These are phyloP conservation scores for Hsuehochloa calcarea DNA, from an alignment of 176 grass and related monocot genomes.

Conservation along the genomic window DNA sequence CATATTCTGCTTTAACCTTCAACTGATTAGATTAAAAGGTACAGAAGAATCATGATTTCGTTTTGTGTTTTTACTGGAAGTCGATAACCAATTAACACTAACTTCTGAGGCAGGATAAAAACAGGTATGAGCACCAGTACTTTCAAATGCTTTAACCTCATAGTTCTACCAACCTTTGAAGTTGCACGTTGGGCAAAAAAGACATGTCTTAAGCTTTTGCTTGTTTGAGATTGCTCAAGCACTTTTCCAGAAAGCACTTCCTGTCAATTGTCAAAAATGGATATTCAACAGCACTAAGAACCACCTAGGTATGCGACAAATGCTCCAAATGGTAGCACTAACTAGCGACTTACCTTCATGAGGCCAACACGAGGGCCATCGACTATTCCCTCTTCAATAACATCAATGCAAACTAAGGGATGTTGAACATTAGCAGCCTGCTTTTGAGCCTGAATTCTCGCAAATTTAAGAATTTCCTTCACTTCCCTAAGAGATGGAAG, in stretches of 20 bases:
- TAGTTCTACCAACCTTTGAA: conserved; percentile 65
- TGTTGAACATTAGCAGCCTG: conserved; percentile 53
- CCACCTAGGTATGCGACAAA: neutral
- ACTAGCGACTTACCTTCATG: conserved; percentile 58
- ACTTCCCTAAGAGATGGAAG: conserved; percentile 52
- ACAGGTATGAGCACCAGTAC: neutral
- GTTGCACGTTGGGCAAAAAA: conserved; percentile 86
- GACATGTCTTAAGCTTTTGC: conserved; percentile 78
- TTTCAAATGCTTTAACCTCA: neutral
- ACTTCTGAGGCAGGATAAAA: neutral
- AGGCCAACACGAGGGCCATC: conserved; percentile 66
- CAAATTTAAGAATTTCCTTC: conserved; percentile 57
- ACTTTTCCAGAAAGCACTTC: conserved; percentile 49
- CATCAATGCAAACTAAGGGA: conserved; percentile 72
- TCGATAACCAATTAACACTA: conserved; percentile 15
- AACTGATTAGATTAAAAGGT: neutral
- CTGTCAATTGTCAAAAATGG: conserved; percentile 44
- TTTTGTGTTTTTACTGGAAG: neutral
- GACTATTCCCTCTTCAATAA: conserved; percentile 83
- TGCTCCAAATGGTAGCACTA: conserved; percentile 10
- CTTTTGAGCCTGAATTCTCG: conserved; percentile 61
- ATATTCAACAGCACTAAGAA: conserved; percentile 21
- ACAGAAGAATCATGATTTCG: neutral
- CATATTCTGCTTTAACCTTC: neutral
- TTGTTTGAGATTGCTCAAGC: conserved; percentile 65